These are phyloP conservation scores for Cyberlindnera japonica DNA, from an alignment of 805 yeast genomes.

Conservation along the genomic window DNA sequence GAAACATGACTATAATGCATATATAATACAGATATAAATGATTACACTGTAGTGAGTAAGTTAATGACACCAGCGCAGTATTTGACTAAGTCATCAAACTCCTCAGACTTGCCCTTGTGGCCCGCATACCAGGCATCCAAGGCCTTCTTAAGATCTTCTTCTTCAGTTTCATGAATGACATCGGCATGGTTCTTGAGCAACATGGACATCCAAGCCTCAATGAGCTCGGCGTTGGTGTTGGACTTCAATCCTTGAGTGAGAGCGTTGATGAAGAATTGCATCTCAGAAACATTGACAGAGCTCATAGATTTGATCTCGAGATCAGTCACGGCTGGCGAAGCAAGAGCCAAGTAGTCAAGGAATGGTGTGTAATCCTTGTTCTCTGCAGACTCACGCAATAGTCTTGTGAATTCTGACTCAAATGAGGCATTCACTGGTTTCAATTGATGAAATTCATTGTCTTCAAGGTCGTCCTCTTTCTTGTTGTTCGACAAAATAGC, in stretches of 20 bases:
- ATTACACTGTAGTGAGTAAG: conserved; percentile 40
- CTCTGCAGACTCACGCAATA: conserved; percentile 49
- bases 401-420: conserved; percentile 70
- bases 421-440: conserved; percentile 42
- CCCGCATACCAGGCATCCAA: conserved; percentile 46
- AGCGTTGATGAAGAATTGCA: conserved; percentile 63
- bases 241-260: conserved; percentile 52
- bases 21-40: neutral
- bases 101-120: conserved; percentile 40
- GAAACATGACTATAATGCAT: neutral
- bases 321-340: conserved; percentile 78
- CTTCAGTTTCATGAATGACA: conserved; percentile 46
- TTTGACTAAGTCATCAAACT: conserved; percentile 65
- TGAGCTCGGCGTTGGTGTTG: conserved; percentile 67
- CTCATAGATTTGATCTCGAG: conserved; percentile 81
- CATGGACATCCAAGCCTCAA: conserved; percentile 76
- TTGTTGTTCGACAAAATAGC: conserved; percentile 15
- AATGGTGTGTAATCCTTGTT: conserved; percentile 44
- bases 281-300: conserved; percentile 56
- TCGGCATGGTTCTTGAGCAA: conserved; percentile 81
- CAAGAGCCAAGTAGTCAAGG: conserved; percentile 47
- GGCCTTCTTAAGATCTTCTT: conserved; percentile 40
- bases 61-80: conserved; percentile 78
- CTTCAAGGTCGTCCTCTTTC: conserved; percentile 8
- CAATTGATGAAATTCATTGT: conserved; percentile 16